Evolutionary conservation across 1,284 basidiomycete species (phyloP), one percentile per base, ranked within the genome.

Genomic region (Cystobasidiaceae sp.): DNA sequence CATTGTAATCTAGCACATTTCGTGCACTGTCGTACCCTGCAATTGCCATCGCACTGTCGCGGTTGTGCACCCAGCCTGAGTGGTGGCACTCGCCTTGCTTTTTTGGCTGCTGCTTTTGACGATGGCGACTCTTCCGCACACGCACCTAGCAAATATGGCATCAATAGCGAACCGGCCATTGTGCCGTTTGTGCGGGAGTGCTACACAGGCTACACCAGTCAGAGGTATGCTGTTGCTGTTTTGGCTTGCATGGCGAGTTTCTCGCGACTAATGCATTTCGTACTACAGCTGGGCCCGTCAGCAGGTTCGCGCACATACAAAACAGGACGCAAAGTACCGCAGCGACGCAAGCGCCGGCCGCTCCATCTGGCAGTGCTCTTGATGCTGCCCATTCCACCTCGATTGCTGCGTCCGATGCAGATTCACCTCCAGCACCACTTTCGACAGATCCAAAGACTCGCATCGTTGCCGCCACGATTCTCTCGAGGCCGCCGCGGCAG

Each of bases 401-500:
- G 3, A 37, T 51, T 11, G 41, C 25, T 34, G 13, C 50, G 7
- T 34, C 61, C 4, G 15, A 34, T 17, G 11, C 60, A 5, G n/a
- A 19, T 43, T 54, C 51, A 19, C 34, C 54, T 2, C 32, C 48
- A 11, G 33, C 48, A 7, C 28, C 60, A n/a, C 54, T 49, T 30
- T 55, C 61, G 32, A 45, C 28, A 28, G 34, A 51, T 41, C 28
- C 59, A 21, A 62, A 69, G 6, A 46, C 55, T 43, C 71, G 70
- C 58, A 55, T 74, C 48, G 68, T 73, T 33, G 71, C 73, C n/a
- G 65, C 73, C 19, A 67, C 69, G 0, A 50, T 74, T 44, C 51
- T 74, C 23, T 71, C 71, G 9, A 67, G 73, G n/a, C 67, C 71
- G 5, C 73, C 73, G 19, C 61, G 73, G 43, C 25, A 69, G 39